phyloP scores from a whole-genome alignment of 2,329 filamentous ascomycete genomes.

The Calonectria leucothoes region DNA sequence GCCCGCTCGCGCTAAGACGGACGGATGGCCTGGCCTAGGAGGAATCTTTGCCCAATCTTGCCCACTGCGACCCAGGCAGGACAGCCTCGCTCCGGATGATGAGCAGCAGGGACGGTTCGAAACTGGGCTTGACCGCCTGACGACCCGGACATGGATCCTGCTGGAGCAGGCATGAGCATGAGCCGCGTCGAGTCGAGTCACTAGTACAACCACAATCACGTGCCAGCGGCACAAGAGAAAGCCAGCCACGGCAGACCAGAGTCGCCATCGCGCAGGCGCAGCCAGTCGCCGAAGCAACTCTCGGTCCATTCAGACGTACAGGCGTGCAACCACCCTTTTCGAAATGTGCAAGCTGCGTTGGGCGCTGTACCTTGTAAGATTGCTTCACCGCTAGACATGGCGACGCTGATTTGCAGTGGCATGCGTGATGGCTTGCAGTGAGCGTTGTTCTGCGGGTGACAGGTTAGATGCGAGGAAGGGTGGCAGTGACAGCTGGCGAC shows the following conservation, averaged over 20 bases:
- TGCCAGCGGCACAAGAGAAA: neutral
- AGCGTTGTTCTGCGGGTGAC: constrained; percentile 1
- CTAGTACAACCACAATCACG: neutral
- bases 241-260: neutral
- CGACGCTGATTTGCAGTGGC: neutral
- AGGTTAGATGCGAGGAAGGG: neutral
- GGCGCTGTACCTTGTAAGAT: neutral
- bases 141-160: neutral
- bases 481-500: neutral
- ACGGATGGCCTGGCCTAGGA: no score
- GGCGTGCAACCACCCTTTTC: neutral
- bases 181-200: neutral
- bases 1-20: neutral
- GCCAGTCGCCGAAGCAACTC: neutral
- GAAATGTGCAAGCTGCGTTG: neutral
- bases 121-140: constrained; percentile 3
- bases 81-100: neutral
- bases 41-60: neutral
- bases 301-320: neutral
- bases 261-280: neutral
- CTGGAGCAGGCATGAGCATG: neutral
- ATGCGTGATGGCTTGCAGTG: constrained; percentile 4
- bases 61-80: neutral
- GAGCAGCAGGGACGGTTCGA: neutral
- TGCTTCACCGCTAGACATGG: neutral